These are phyloP conservation scores for Cyclospora cayetanensis DNA, from an alignment of 169 alveolate species.

Conservation along the genomic window DNA sequence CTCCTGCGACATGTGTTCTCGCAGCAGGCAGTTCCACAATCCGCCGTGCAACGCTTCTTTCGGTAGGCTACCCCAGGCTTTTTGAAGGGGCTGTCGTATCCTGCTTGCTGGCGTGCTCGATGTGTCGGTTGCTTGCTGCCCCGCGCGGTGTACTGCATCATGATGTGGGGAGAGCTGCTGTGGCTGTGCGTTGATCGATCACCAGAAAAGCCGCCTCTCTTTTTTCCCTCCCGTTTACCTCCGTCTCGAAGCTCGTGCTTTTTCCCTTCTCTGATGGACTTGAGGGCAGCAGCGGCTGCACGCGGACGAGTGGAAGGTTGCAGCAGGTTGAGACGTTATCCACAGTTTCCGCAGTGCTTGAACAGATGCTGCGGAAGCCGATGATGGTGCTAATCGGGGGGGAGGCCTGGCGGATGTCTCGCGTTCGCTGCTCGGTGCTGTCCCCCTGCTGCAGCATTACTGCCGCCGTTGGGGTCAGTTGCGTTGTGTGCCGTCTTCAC, in stretches of 20 bases:
- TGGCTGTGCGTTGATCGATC: neutral
- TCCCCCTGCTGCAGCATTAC: neutral
- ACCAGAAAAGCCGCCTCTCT: neutral
- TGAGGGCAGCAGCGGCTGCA: neutral
- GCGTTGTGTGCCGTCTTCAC: too few species aligned
- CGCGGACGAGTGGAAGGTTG: neutral
- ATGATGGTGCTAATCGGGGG: neutral
- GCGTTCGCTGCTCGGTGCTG: neutral
- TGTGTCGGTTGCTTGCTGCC: neutral
- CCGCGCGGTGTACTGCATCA: neutral
- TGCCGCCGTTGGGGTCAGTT: too few species aligned
- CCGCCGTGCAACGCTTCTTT: neutral
- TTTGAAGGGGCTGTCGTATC: neutral
- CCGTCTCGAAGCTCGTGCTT: neutral
- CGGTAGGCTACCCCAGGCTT: neutral
- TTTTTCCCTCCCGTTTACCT: neutral
- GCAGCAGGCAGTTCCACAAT: neutral
- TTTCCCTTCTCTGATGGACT: neutral
- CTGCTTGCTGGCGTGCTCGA: too few species aligned
- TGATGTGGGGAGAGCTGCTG: neutral
- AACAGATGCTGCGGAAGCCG: neutral
- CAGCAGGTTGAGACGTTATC: neutral
- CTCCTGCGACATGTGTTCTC: neutral
- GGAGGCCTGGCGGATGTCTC: neutral
- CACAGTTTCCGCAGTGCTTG: neutral